Evolutionary conservation across 2,329 filamentous ascomycete species (phyloP).

Genomic region (Incumbomyces delicatus): DNA sequence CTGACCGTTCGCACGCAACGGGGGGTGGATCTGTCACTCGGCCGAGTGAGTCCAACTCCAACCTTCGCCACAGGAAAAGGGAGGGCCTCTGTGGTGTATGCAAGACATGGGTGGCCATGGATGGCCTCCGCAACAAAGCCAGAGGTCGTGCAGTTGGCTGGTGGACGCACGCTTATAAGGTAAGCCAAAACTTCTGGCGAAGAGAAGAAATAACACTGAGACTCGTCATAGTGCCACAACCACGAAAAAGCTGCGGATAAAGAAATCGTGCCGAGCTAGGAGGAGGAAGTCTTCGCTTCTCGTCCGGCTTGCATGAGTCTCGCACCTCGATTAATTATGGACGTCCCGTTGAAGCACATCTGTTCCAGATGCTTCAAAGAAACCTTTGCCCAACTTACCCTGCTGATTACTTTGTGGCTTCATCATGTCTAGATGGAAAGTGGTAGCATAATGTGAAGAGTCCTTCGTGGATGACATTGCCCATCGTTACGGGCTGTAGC

Average conservation of each 20-base stretch:
- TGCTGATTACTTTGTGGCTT: too few relatives aligned
- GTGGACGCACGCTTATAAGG: conserved; percentile 8
- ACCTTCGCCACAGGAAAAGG: conserved; percentile 1
- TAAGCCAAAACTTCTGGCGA: background rate
- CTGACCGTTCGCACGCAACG: background rate
- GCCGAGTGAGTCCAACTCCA: background rate
- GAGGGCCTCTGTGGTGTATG: conserved; percentile 5
- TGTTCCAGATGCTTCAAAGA: too few relatives aligned
- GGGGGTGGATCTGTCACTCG: background rate
- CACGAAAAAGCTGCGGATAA: background rate
- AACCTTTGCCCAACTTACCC: too few relatives aligned
- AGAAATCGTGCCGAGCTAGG: background rate
- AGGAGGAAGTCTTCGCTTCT: too few relatives aligned
- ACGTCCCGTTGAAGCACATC: too few relatives aligned
- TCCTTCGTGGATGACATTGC: too few relatives aligned
- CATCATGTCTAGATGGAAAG: too few relatives aligned
- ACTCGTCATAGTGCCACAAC: conserved; percentile 1
- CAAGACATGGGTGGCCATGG: conserved; percentile 3
- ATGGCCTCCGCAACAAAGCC: conserved; percentile 5
- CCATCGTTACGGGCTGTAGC: too few relatives aligned
- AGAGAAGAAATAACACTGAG: background rate
- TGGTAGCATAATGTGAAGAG: too few relatives aligned
- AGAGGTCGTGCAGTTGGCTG: conserved; percentile 5
- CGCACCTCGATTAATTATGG: too few relatives aligned
- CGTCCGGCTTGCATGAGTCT: too few relatives aligned